Base-by-base conservation (phyloP, 805 yeast genomes). In the Candida vaughaniae region DNA sequence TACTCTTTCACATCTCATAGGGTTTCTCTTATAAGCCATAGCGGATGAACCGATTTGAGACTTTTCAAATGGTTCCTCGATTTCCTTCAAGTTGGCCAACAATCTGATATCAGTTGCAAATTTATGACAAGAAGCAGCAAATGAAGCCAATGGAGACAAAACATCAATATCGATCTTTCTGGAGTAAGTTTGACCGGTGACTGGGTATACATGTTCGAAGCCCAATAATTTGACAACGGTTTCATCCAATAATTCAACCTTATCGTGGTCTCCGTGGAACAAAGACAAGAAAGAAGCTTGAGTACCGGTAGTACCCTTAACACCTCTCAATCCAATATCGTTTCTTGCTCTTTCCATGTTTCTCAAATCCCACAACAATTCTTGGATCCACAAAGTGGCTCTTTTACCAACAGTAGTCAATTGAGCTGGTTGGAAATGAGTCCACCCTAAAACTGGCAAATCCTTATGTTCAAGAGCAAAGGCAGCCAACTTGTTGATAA, bases 391-490 rank as follows among this genome's bases (percentile, higher is more conserved):
- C 58, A 93, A 73, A 30, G 97, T 89, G 39, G 95, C 95, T 69
- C 99, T 84, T 75, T 93, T 93, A 63, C 99, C 99, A 46, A 93
- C 95, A 22, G 99, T 93, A 50, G 98, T 91, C 62, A 93, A 79
- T 72, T 93, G 99, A 36, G 99, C 99, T 11, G 99, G 99, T 73
- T 93, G 99, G 80, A 93, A 93, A 67, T 93, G 99, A 40, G 99
- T 93, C 98, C 98, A 93, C 23, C 99, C 99, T 49, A 93, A 76
- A 29, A 90, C 96, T 25, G 99, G 98, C 66, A 90, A 66, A 64
- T 93, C 98, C 71, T 93, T 93, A 75, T 91, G 79, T 63, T 85
- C 80, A 47, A 88, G 60, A 31, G 99, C 98, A 63, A 93, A 93
- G 60, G 85, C 71, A 42, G 88, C 66, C 60, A 93, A 73, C 65